Base-by-base conservation (phyloP, 2,329 filamentous ascomycete species). In the Plectosphaerella plurivora region DNA sequence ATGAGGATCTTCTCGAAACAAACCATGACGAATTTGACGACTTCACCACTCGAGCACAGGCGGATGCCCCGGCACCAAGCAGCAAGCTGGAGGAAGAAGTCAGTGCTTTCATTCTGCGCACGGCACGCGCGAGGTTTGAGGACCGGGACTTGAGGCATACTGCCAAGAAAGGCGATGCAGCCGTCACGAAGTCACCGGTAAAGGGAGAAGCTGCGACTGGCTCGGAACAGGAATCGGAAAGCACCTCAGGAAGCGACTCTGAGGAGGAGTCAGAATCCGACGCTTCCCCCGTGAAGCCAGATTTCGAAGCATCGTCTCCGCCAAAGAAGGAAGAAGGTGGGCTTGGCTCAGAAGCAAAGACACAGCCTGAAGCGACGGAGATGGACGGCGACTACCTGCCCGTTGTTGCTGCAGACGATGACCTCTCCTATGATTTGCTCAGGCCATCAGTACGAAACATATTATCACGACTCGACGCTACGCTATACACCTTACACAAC, bases 401-500 rank as follows among this genome's bases (percentile, higher is more conserved):
- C 0, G 73, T 78, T 2, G 68, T 89, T 5, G 79, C 87, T 8
- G 78, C 83, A 2, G 86, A 96, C 60, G 91, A 96, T 58, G 84
- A 88, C 2, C 65, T 75, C 47, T 88, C 89, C 0, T 73, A 78
- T 53, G 65, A 69, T 2, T 73, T 95, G 5, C 72, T 96, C 15
- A 77, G 78, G 1, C 89, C 91, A 0, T 78, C 82, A 0, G 78
- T 88, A 11, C 77, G 85, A n/a, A 86, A 89, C 58, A 79, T 92
- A 15, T 74, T 96, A 9, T 70, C 76, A 2, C 81, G 83, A 36
- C 65, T 96, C 2, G 90, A 97, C 60, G 67, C 74, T 5, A 76
- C 93, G 1, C 77, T 96, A 6, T 73, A 77, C 28, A 81, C 85
- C 4, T 74, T 97, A 14, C 89, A 92, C 63, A 82, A 85, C 53